phyloP scores from a whole-genome alignment of 208 protist species.

The Leishmania tropica region DNA sequence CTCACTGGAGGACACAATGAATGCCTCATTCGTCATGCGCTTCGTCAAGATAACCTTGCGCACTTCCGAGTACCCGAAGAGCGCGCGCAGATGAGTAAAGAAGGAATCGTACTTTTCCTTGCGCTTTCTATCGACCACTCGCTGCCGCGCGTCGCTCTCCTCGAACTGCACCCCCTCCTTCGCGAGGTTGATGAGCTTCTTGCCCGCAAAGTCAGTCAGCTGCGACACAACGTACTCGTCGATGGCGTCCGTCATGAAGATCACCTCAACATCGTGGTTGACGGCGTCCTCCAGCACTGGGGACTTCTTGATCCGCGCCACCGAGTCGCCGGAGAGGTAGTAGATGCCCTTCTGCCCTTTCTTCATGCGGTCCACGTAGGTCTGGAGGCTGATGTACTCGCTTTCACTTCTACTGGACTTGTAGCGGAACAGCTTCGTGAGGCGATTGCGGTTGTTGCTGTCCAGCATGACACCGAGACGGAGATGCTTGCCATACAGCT shows the following conservation, averaged over 20 bases:
- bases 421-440: conserved; percentile 98
- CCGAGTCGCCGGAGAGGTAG: conserved; percentile 88
- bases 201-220: conserved; percentile 94
- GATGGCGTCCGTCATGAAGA: conserved; percentile 97
- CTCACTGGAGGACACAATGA: conserved; percentile 92
- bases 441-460: conserved; percentile 91
- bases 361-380: conserved; percentile 96
- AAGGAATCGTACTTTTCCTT: conserved; percentile 90
- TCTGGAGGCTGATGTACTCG: conserved; percentile 81
- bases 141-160: conserved; percentile 84
- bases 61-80: conserved; percentile 80
- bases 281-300: conserved; percentile 88
- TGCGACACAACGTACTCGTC: conserved; percentile 98
- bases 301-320: conserved; percentile 78
- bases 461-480: conserved; percentile 99
- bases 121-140: conserved; percentile 92
- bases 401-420: conserved; percentile 74
- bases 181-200: conserved; percentile 96
- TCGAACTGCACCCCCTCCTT: conserved; percentile 96
- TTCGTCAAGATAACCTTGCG: conserved; percentile 93
- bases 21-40: conserved; percentile 94
- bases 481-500: conserved; percentile 96
- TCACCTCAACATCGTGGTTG: conserved; percentile 88
- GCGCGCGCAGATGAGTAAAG: conserved; percentile 73
- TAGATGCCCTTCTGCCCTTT: conserved; percentile 95